Percentiles rank a stretch among this genome's conserved stretches.
These are phyloP conservation scores for Colletotrichum godetiae DNA, from an alignment of 2,329 filamentous ascomycete species.

Conservation along the genomic window DNA sequence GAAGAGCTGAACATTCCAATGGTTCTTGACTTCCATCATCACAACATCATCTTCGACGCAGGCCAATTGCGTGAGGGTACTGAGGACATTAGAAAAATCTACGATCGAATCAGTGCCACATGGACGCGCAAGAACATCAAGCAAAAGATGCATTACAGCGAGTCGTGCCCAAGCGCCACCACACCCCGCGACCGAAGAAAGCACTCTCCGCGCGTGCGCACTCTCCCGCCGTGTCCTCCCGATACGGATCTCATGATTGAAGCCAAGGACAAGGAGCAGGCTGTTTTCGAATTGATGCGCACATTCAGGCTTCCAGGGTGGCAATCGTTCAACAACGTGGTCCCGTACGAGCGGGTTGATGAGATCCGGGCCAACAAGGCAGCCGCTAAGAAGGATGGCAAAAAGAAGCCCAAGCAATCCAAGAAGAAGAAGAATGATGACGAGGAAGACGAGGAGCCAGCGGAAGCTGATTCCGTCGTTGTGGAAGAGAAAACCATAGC, in stretches of 20 bases:
- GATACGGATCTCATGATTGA: constrained; percentile 99
- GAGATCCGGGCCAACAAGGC: constrained; percentile 72
- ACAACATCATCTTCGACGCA: constrained; percentile 90
- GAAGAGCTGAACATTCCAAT: constrained; percentile 95
- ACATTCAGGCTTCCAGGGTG: constrained; percentile 86
- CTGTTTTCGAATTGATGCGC: constrained; percentile 93
- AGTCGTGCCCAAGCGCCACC: constrained; percentile 80
- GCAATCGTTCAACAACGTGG: constrained; percentile 79
- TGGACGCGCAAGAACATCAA: constrained; percentile 87
- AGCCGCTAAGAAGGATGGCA: neutral
- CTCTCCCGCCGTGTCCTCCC: constrained; percentile 82
- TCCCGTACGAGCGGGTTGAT: constrained; percentile 81
- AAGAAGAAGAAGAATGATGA: constrained; percentile 53
- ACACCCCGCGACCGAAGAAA: constrained; percentile 84
- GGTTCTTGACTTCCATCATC: constrained; percentile 93
- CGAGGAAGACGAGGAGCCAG: constrained; percentile 51
- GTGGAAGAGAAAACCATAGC: constrained; percentile 60
- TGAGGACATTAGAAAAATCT: constrained; percentile 79
- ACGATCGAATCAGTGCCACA: constrained; percentile 81
- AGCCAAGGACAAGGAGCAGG: constrained; percentile 97
- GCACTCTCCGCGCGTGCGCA: constrained; percentile 83
- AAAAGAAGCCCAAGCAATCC: constrained; percentile 47
- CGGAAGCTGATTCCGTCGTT: constrained; percentile 52
- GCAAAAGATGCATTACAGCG: constrained; percentile 98
- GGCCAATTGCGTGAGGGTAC: constrained; percentile 84